These are phyloP conservation scores for Paecilomyces formosus DNA, from an alignment of 2,329 filamentous ascomycete species.

Conservation along the genomic window DNA sequence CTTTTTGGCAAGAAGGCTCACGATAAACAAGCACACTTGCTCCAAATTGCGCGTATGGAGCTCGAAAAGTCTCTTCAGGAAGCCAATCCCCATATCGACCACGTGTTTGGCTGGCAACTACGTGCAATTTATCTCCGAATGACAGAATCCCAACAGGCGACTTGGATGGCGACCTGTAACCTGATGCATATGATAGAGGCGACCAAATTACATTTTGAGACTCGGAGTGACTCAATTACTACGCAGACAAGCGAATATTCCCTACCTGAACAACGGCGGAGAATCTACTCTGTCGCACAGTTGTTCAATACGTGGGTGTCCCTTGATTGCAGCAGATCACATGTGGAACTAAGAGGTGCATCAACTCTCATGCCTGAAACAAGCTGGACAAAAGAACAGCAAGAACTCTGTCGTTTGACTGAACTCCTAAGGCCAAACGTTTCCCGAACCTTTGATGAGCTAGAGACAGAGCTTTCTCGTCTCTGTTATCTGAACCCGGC, in stretches of 20 bases:
- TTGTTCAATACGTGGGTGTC: constrained; percentile 10
- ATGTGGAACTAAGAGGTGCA: constrained; percentile 2
- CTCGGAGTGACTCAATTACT: not conserved
- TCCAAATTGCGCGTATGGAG: constrained; percentile 2
- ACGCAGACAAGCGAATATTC: not conserved
- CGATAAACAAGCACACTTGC: not conserved
- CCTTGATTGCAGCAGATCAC: constrained; percentile 5
- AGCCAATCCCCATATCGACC: constrained; percentile 3
- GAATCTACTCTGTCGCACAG: constrained; percentile 7
- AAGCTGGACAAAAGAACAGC: constrained; percentile 4
- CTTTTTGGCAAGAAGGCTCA: not conserved
- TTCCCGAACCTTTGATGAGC: not conserved
- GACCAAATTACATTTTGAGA: constrained; percentile 14
- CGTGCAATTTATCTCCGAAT: constrained; percentile 42
- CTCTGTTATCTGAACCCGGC: not conserved
- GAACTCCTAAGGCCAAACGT: constrained; percentile 3
- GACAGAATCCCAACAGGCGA: constrained; percentile 40
- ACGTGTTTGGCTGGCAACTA: constrained; percentile 35
- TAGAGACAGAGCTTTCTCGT: constrained; percentile 3
- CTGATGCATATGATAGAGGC: constrained; percentile 49
- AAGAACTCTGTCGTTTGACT: constrained; percentile 3
- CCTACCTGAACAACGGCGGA: constrained; percentile 2
- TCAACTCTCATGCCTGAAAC: constrained; percentile 2
- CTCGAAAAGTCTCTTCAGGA: constrained; percentile 1
- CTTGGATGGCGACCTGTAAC: constrained; percentile 48